Evolutionary conservation across 176 grass and related monocot species (phyloP).

Genomic region (Avena sativa): DNA sequence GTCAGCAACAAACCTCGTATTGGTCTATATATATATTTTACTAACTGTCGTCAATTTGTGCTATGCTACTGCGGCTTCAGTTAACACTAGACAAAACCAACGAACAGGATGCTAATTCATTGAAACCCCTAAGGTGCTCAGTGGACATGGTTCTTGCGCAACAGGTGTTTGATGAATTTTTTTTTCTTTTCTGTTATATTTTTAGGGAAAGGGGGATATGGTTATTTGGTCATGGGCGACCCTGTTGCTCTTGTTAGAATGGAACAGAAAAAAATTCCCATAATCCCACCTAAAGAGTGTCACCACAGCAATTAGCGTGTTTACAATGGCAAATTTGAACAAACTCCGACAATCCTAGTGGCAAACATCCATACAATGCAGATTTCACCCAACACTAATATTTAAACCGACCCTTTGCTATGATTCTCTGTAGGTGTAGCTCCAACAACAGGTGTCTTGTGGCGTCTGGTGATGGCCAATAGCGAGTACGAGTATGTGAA

Average conservation of each 20-base stretch:
- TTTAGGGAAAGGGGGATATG: background rate
- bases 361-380: background rate
- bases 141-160: background rate
- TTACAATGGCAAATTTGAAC: background rate
- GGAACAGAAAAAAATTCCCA: background rate
- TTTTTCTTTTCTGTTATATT: background rate
- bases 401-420: background rate
- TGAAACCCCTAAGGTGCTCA: background rate
- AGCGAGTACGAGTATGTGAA: slow-evolving; percentile 91
- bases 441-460: slow-evolving; percentile 13
- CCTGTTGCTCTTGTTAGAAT: background rate
- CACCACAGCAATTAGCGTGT: background rate
- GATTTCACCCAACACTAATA: background rate
- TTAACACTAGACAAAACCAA: background rate
- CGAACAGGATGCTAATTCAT: background rate
- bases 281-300: background rate
- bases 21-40: too few species aligned
- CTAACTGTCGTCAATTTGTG: too few species aligned
- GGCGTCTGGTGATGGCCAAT: slow-evolving; percentile 57
- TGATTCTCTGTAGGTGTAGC: background rate
- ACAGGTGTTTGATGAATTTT: background rate
- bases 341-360: background rate
- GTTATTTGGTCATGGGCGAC: background rate
- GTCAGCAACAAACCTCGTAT: too few species aligned
- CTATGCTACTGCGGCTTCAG: background rate